phyloP scores from a whole-genome alignment of 2,329 filamentous ascomycete species.

The Cladorrhinum sp. region DNA sequence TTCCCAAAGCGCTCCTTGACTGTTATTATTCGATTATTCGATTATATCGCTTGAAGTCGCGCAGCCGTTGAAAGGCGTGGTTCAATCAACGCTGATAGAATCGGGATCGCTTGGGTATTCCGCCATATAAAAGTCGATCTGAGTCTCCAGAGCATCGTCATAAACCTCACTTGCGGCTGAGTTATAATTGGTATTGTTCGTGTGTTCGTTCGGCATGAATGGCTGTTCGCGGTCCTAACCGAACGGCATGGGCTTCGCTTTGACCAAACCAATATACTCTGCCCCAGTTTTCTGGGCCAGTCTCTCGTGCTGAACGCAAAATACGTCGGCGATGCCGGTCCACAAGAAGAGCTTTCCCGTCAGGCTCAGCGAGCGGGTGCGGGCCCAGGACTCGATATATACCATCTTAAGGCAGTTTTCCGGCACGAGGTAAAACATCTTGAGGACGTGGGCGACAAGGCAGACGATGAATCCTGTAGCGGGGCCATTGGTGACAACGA shows the following conservation, averaged over 20 bases:
- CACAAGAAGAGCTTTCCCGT: constrained; percentile 73
- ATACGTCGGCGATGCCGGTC: constrained; percentile 65
- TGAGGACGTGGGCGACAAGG: constrained; percentile 47
- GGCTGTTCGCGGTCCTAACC: no score
- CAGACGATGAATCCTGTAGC: constrained; percentile 79
- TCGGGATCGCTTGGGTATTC: no score
- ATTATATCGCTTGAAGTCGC: no score
- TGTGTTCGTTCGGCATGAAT: no score
- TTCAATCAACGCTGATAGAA: no score
- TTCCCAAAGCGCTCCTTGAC: no score
- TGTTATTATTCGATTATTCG: no score
- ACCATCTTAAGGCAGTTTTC: constrained; percentile 65
- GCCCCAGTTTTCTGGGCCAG: constrained; percentile 48
- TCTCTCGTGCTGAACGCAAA: constrained; percentile 76
- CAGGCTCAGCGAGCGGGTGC: constrained; percentile 76
- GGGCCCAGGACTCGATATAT: constrained; percentile 91
- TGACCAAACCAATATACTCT: constrained; percentile 28
- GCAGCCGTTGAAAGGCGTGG: no score
- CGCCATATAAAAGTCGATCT: no score
- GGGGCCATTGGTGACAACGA: constrained; percentile 84
- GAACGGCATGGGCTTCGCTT: constrained; percentile 16
- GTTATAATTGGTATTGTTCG: no score
- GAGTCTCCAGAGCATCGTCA: no score
- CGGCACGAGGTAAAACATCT: constrained; percentile 44
- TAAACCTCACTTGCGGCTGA: no score